phyloP scores from a whole-genome alignment of 495 filamentous ascomycete genomes.

The Xylaria acuta region DNA sequence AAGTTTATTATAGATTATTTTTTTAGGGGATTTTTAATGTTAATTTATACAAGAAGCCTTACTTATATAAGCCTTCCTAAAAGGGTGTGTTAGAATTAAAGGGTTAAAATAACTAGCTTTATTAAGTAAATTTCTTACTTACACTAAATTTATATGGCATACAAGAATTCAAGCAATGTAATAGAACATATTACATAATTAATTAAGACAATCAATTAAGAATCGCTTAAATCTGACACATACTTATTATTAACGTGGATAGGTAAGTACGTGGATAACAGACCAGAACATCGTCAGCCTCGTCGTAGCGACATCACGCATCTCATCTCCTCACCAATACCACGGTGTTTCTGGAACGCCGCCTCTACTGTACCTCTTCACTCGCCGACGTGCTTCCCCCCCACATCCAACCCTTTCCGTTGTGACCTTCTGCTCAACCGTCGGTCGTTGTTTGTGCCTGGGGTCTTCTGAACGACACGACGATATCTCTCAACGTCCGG shows the following conservation, averaged over 20 bases:
- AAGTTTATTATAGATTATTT: too few relatives aligned
- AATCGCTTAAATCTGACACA: too few relatives aligned
- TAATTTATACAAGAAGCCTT: too few relatives aligned
- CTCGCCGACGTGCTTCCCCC: neutral
- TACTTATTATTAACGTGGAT: neutral
- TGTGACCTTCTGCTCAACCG: neutral
- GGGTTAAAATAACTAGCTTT: too few relatives aligned
- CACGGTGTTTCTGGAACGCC: neutral
- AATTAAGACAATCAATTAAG: too few relatives aligned
- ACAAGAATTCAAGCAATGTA: too few relatives aligned
- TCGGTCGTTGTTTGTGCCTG: neutral
- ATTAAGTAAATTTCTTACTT: too few relatives aligned
- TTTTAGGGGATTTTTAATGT: too few relatives aligned
- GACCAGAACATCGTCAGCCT: neutral
- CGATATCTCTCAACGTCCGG: constrained; percentile 45
- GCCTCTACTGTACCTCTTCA: neutral
- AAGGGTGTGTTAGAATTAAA: too few relatives aligned
- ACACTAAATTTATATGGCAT: too few relatives aligned
- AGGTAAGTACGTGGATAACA: neutral
- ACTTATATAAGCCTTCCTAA: too few relatives aligned
- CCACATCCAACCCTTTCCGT: neutral
- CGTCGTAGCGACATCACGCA: neutral
- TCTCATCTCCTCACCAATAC: neutral
- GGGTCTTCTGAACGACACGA: constrained; percentile 39
- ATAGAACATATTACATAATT: too few relatives aligned